Evolutionary conservation across 768 basidiomycete genomes (phyloP), one percentile per base, ranked within the genome.

Genomic region (Neoboletus magnificus): DNA sequence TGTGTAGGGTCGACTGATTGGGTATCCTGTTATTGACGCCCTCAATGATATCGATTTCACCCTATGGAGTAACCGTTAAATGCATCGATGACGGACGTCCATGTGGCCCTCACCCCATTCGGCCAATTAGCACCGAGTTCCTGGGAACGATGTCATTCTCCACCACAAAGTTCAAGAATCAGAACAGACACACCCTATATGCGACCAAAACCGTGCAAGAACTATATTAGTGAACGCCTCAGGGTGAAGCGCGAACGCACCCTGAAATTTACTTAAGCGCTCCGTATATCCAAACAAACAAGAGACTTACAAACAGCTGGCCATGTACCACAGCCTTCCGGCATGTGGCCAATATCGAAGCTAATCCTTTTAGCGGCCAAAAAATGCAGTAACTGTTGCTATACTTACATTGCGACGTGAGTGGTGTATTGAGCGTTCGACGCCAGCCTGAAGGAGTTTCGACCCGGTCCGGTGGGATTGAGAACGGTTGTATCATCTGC

Each of bases 261-360:
- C 69, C 70, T 70, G 32, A n/a, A 22, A 40, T 3, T 20, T 32
- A 12, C 42, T 30, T 58, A 44, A 62, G 51, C 18, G 16, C 1
- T n/a, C 20, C 8, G 5, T 29, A 27, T 18, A 25, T 36, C 1
- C 16, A 43, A 23, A 35, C 25, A 48, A 35, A 47, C 1, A 50
- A 32, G 20, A 1, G 9, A 66, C 71, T 55, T 23, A 74, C 74
- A 75, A 43, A 71, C 43, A 20, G 72, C 69, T 10, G 73, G 73
- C 72, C 74, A 76, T 4, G 70, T 74, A 23, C 73, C 75, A 59
- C 76, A 76, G 3, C 73, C 75, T 23, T 64, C 54, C 1, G 76
- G 75, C 71, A 76, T 75, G 37, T 73, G 71, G 3, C 44, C 58
- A 25, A 76, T 69, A 55, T 76, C 74, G 33, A 74, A 75, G 22